These are phyloP conservation scores for Sungouiella thailandica DNA, from an alignment of 805 yeast species.

Conservation along the genomic window DNA sequence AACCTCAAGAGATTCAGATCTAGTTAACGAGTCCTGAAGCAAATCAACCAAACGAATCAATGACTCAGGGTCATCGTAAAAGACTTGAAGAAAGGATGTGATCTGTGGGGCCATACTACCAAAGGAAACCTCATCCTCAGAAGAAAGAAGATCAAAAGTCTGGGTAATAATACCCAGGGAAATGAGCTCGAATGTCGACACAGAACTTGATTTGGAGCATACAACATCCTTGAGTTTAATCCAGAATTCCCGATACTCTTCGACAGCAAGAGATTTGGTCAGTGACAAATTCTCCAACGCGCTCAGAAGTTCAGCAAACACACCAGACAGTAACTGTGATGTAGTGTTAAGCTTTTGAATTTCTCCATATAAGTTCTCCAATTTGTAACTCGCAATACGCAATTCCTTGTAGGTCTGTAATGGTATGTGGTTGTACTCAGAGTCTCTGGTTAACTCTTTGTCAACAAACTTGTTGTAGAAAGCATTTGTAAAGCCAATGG, in stretches of 20 bases:
- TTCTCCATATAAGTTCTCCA: slow-evolving; percentile 24
- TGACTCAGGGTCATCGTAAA: slow-evolving; percentile 19
- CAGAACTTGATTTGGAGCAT: slow-evolving; percentile 9
- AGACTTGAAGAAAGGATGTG: slow-evolving; percentile 41
- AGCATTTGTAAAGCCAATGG: neutral
- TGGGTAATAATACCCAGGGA: slow-evolving; percentile 57
- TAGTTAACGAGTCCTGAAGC: slow-evolving; percentile 67
- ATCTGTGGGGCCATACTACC: slow-evolving; percentile 8
- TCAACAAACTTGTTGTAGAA: slow-evolving; percentile 23
- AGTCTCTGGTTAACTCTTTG: slow-evolving; percentile 26
- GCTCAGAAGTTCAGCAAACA: neutral
- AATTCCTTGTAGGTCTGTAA: slow-evolving; percentile 14
- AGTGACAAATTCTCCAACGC: neutral
- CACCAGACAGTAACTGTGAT: neutral
- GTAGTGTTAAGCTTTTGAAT: slow-evolving; percentile 13
- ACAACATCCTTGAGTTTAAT: slow-evolving; percentile 9
- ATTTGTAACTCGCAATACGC: slow-evolving; percentile 14
- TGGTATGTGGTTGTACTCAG: slow-evolving; percentile 16
- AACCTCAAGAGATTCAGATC: slow-evolving; percentile 71
- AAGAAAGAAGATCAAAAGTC: slow-evolving; percentile 9
- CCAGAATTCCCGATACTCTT: slow-evolving; percentile 3
- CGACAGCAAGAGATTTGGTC: neutral
- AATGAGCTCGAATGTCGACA: slow-evolving; percentile 73
- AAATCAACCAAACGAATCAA: slow-evolving; percentile 7
- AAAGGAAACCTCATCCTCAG: neutral